Conservation (phyloP, 768 basidiomycete genomes). For the Holtermanniella nyarrowii region DNA sequence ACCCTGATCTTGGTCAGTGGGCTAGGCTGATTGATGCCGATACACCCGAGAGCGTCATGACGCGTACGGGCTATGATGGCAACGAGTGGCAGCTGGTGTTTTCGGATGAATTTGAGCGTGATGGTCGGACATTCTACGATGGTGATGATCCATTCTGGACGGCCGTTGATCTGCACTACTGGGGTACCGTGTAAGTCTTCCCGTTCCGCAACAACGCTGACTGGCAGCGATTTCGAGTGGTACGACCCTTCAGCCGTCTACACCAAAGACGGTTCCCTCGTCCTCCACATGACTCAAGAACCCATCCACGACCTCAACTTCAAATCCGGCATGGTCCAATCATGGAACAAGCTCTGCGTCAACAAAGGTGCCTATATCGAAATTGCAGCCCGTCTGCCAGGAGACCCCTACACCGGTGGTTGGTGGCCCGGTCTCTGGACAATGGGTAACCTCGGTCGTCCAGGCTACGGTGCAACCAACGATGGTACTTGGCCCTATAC, state of each 20-base stretch:
- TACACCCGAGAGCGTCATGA: conserved; percentile 50
- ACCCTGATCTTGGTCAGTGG: conserved; percentile 41
- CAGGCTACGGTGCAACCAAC: conserved; percentile 74
- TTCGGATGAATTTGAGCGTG: conserved; percentile 77
- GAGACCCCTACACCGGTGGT: conserved; percentile 28
- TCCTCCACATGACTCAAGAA: conserved; percentile 61
- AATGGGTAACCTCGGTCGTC: conserved; percentile 72
- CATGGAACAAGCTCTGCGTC: conserved; percentile 82
- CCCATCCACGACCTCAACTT: conserved; percentile 62
- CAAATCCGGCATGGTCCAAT: conserved; percentile 42
- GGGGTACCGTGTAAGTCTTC: conserved; percentile 30
- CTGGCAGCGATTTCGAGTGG: conserved; percentile 54
- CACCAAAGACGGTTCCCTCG: conserved; percentile 62
- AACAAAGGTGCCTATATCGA: conserved; percentile 69
- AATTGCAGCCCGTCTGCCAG: conserved; percentile 45
- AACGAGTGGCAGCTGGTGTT: conserved; percentile 61
- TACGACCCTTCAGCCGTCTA: conserved; percentile 65
- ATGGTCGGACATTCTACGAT: conserved; percentile 64
- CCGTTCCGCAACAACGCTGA: conserved; percentile 1
- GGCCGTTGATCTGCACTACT: conserved; percentile 43
- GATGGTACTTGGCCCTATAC: conserved; percentile 56
- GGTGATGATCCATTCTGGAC: conserved; percentile 69
- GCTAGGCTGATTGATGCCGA: conserved; percentile 64
- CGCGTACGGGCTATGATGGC: conserved; percentile 49
- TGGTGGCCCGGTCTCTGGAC: conserved; percentile 52